A percentile compares a stretch with the other conserved stretches of the same genome.
phyloP scores from a whole-genome alignment of 2,329 filamentous ascomycete genomes.

The Neoascochyta sp. region DNA sequence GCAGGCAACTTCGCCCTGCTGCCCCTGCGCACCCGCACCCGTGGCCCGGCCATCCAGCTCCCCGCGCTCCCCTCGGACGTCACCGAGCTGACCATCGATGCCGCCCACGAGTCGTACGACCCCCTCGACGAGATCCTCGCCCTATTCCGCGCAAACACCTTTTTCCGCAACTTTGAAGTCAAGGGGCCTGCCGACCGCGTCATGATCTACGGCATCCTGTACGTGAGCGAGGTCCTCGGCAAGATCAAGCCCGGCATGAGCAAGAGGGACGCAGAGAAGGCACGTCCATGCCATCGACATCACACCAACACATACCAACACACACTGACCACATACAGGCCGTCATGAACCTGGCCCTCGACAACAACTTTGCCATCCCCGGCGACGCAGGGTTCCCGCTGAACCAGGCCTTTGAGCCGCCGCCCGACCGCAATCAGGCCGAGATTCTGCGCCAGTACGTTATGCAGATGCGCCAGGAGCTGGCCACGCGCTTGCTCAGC shows the following conservation, averaged over 20 bases:
- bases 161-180: constrained; percentile 99
- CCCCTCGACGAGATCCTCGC: constrained; percentile 89
- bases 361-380: constrained; percentile 88
- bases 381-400: constrained; percentile 90
- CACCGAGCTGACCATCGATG: constrained; percentile 61
- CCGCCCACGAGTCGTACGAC: constrained; percentile 91
- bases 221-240: constrained; percentile 81
- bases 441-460: constrained; percentile 87
- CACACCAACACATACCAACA: background rate
- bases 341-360: constrained; percentile 84
- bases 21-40: constrained; percentile 88
- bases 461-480: constrained; percentile 87
- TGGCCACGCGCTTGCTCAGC: constrained; percentile 76
- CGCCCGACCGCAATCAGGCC: constrained; percentile 80
- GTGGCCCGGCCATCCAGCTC: constrained; percentile 90
- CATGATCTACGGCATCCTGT: constrained; percentile 94
- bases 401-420: constrained; percentile 94
- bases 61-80: constrained; percentile 52
- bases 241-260: constrained; percentile 77
- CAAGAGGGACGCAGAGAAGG: constrained; percentile 64
- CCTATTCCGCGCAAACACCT: constrained; percentile 95
- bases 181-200: constrained; percentile 92
- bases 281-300: constrained; percentile 37
- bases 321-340: constrained; percentile 50
- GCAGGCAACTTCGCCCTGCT: constrained; percentile 89